phyloP scores from a whole-genome alignment of 352 stramenopile genomes.

The Lagenidium giganteum region DNA sequence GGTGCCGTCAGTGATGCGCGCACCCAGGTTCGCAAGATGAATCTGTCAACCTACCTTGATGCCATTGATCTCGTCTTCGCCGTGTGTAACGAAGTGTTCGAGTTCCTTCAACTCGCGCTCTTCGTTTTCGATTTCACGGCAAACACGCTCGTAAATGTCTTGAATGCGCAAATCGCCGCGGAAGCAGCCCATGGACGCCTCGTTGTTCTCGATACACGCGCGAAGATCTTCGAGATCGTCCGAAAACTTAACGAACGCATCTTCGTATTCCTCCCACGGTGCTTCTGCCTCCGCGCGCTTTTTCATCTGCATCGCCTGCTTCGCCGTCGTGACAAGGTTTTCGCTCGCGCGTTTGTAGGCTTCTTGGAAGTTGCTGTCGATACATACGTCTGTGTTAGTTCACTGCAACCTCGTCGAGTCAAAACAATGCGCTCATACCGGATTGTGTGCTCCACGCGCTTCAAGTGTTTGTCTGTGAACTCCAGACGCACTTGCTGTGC shows the following conservation, averaged over 20 bases:
- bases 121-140: slow-evolving; percentile 59
- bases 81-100: slow-evolving; percentile 53
- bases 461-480: slow-evolving; percentile 55
- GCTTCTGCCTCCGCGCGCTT: slow-evolving; percentile 57
- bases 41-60: slow-evolving; percentile 53
- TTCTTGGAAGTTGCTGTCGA: slow-evolving; percentile 39
- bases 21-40: neutral
- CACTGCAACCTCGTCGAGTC: no score
- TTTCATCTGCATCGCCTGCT: slow-evolving; percentile 67
- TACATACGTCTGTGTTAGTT: no score
- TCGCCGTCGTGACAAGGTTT: slow-evolving; percentile 49
- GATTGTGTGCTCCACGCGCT: slow-evolving; percentile 43
- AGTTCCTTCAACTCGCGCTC: slow-evolving; percentile 52
- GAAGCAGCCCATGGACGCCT: slow-evolving; percentile 74
- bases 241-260: slow-evolving; percentile 49
- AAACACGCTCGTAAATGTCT: slow-evolving; percentile 66
- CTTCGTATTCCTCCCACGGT: slow-evolving; percentile 57
- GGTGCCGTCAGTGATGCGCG: neutral
- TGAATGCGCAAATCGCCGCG: slow-evolving; percentile 69
- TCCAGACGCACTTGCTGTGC: slow-evolving; percentile 68
- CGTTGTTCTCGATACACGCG: slow-evolving; percentile 83
- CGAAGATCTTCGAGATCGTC: slow-evolving; percentile 77
- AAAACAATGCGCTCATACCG: slow-evolving; percentile 9
- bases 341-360: slow-evolving; percentile 61
- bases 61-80: slow-evolving; percentile 60